These are phyloP conservation scores for Penicillium arizonense DNA, from an alignment of 495 filamentous ascomycete genomes.

Conservation along the genomic window DNA sequence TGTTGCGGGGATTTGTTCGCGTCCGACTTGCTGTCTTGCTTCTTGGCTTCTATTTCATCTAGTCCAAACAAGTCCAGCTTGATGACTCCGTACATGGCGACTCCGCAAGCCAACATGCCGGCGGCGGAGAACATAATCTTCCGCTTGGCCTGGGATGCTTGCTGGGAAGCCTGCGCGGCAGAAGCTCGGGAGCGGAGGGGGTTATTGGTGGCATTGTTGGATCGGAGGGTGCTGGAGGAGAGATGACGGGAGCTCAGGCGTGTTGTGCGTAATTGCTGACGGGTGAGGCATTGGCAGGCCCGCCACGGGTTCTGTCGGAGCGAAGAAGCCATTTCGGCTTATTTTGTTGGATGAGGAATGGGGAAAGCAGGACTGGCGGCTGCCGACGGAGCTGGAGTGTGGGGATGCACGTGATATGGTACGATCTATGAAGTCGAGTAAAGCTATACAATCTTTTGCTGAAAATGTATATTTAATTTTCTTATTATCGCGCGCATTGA, in stretches of 20 bases:
- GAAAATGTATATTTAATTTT: no score
- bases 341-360: slow-evolving; percentile 5
- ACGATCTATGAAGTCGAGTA: slow-evolving; percentile 12
- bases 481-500: no score
- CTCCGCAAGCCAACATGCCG: slow-evolving; percentile 35
- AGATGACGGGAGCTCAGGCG: slow-evolving; percentile 17
- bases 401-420: slow-evolving; percentile 27
- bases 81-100: slow-evolving; percentile 39
- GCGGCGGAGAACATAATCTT: slow-evolving; percentile 35
- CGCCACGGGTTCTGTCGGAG: slow-evolving; percentile 30
- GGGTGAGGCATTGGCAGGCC: slow-evolving; percentile 33
- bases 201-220: slow-evolving; percentile 23
- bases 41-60: slow-evolving; percentile 16
- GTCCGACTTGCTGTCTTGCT: slow-evolving; percentile 1
- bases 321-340: slow-evolving; percentile 23
- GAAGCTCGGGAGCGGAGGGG: slow-evolving; percentile 26
- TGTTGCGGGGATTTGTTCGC: slow-evolving; percentile 2
- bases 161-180: slow-evolving; percentile 15
- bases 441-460: no score
- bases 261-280: slow-evolving; percentile 20
- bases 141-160: slow-evolving; percentile 28
- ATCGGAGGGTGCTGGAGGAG: slow-evolving; percentile 27
- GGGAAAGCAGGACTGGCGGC: slow-evolving; percentile 7
- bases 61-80: slow-evolving; percentile 40
- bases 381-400: slow-evolving; percentile 16